Evolutionary conservation across 1,284 basidiomycete genomes (phyloP).

Genomic region (Austroboletus niveus): DNA sequence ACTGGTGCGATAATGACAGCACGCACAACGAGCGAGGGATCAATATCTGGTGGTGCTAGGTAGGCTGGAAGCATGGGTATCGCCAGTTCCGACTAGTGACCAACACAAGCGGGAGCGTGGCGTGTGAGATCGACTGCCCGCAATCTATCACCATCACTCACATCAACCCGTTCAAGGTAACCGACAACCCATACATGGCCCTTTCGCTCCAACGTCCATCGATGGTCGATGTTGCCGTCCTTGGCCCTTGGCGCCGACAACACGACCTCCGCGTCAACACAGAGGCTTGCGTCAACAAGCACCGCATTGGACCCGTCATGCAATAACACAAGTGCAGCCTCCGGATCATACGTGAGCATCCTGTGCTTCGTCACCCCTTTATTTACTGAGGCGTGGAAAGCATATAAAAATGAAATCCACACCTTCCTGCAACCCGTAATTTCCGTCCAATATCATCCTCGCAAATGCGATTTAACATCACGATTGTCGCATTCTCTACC

Average conservation of each 20-base stretch:
- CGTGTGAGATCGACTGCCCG: slow-evolving; percentile 7
- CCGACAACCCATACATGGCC: slow-evolving; percentile 52
- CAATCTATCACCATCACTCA: slow-evolving; percentile 29
- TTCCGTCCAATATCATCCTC: slow-evolving; percentile 40
- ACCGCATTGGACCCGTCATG: slow-evolving; percentile 46
- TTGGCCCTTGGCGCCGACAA: slow-evolving; percentile 16
- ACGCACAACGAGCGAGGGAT: slow-evolving; percentile 45
- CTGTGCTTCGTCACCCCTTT: slow-evolving; percentile 33
- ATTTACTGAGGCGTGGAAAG: slow-evolving; percentile 12
- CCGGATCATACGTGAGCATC: slow-evolving; percentile 50
- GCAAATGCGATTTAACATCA: slow-evolving; percentile 35
- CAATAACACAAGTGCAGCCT: slow-evolving; percentile 44
- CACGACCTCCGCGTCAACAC: slow-evolving; percentile 37
- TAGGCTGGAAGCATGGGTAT: slow-evolving; percentile 42
- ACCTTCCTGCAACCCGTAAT: slow-evolving; percentile 48
- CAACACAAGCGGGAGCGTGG: slow-evolving; percentile 12
- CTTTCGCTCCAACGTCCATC: slow-evolving; percentile 54
- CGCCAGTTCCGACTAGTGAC: slow-evolving; percentile 33
- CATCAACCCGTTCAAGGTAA: slow-evolving; percentile 47
- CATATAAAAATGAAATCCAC: slow-evolving; percentile 25
- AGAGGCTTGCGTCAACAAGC: slow-evolving; percentile 53
- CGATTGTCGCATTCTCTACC: slow-evolving; percentile 38
- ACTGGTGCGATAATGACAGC: slow-evolving; percentile 47
- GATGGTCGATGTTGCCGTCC: slow-evolving; percentile 20
- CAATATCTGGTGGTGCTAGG: slow-evolving; percentile 34